Conservation (phyloP, 306 rosid genomes). For the Cotoneaster glaucophyllus region DNA sequence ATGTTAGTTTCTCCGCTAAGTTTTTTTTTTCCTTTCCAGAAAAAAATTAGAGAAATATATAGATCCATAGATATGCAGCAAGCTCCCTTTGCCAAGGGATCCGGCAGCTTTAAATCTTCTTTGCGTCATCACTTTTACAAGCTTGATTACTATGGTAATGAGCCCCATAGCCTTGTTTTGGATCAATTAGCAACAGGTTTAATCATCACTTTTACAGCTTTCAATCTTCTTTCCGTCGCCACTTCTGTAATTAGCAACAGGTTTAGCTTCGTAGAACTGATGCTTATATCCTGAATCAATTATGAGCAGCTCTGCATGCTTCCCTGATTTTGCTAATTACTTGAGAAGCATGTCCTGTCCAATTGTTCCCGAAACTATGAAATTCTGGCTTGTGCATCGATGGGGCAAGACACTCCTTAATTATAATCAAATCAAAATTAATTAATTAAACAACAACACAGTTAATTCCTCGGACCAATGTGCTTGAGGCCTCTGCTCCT, state of each 20-base stretch:
- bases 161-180: no score
- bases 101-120: constrained; percentile 8
- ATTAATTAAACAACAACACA: not conserved
- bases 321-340: constrained; percentile 13
- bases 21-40: no score
- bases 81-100: constrained; percentile 2
- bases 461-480: constrained; percentile 58
- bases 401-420: constrained; percentile 15
- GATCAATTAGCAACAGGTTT: no score
- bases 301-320: constrained; percentile 11
- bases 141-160: constrained; percentile 10
- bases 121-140: constrained; percentile 9
- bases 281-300: constrained; percentile 5
- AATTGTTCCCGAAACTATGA: constrained; percentile 1
- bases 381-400: constrained; percentile 7
- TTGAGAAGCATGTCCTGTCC: not conserved
- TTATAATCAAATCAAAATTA: not conserved
- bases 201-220: no score
- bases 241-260: not conserved
- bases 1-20: no score
- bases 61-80: constrained; percentile 1
- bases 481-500: constrained; percentile 71
- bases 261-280: not conserved
- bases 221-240: not conserved
- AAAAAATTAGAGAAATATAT: no score